Percentiles rank a stretch among this genome's conserved stretches.
Evolutionary conservation across 2,329 filamentous ascomycete species (phyloP).

Genomic region (Cordyceps sp.): DNA sequence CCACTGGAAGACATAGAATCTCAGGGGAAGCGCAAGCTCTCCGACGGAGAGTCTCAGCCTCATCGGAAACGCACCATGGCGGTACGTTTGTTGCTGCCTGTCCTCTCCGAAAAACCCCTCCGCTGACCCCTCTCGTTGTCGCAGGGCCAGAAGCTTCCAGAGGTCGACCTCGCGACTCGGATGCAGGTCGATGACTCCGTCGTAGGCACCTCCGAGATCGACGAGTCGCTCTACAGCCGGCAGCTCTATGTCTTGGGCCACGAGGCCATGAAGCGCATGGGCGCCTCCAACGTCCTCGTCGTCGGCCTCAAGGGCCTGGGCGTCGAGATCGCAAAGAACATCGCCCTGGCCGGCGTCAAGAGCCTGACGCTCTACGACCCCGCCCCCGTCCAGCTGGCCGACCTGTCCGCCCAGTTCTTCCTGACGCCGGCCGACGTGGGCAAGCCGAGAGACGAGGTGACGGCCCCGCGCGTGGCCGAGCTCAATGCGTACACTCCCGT

Average conservation of each 20-base stretch:
- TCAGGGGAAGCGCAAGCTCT: conserved; percentile 53
- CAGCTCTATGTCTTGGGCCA: conserved; percentile 57
- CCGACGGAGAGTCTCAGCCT: conserved; percentile 13
- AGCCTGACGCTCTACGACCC: conserved; percentile 89
- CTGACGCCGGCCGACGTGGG: conserved; percentile 75
- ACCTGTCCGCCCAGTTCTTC: conserved; percentile 97
- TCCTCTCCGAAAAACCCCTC: not conserved
- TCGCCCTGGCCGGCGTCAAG: conserved; percentile 95
- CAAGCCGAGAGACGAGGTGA: conserved; percentile 75
- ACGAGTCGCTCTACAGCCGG: conserved; percentile 58
- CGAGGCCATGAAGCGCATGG: conserved; percentile 97
- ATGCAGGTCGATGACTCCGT: conserved; percentile 50
- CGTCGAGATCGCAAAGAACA: conserved; percentile 97
- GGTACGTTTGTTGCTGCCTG: conserved; percentile 18
- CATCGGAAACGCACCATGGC: conserved; percentile 42
- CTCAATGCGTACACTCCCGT: conserved; percentile 95
- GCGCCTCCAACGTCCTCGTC: conserved; percentile 84
- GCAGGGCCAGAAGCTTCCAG: conserved; percentile 35
- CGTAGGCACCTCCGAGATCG: conserved; percentile 42
- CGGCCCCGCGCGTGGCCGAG: conserved; percentile 78
- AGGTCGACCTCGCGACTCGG: conserved; percentile 45
- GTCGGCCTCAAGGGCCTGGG: conserved; percentile 86
- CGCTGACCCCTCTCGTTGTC: not conserved
- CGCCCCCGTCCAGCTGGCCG: conserved; percentile 63
- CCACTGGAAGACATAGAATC: conserved; percentile 22